These are phyloP conservation scores for Penicillium sp. DNA, from an alignment of 2,329 filamentous ascomycete genomes.

Conservation along the genomic window DNA sequence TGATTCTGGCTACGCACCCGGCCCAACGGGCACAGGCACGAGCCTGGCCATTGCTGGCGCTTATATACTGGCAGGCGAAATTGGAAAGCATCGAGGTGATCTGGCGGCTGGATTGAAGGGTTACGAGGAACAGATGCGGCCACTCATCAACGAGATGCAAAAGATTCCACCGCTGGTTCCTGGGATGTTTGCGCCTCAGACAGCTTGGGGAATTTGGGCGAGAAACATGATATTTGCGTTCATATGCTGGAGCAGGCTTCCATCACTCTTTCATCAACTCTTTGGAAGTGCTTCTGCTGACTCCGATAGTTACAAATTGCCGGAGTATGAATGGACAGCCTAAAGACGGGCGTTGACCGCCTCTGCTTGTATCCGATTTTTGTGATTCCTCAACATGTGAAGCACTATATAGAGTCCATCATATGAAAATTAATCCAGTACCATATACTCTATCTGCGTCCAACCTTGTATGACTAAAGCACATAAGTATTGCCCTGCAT, in stretches of 20 bases:
- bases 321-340: slow-evolving; percentile 38
- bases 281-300: slow-evolving; percentile 32
- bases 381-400: not conserved
- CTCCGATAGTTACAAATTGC: slow-evolving; percentile 34
- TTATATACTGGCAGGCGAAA: slow-evolving; percentile 55
- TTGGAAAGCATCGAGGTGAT: slow-evolving; percentile 28
- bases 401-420: too few relatives aligned
- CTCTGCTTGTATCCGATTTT: not conserved
- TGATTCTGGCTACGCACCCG: slow-evolving; percentile 37
- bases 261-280: slow-evolving; percentile 30
- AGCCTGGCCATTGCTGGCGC: slow-evolving; percentile 39
- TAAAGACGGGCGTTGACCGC: not conserved
- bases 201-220: slow-evolving; percentile 46
- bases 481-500: not conserved
- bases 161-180: slow-evolving; percentile 34
- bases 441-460: too few relatives aligned
- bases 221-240: slow-evolving; percentile 45
- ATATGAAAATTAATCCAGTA: too few relatives aligned
- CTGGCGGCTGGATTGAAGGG: slow-evolving; percentile 32
- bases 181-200: slow-evolving; percentile 45
- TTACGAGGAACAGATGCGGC: slow-evolving; percentile 40
- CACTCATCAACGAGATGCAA: slow-evolving; percentile 35
- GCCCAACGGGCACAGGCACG: slow-evolving; percentile 33
- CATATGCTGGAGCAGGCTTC: slow-evolving; percentile 38
- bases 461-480: too few relatives aligned